Evolutionary conservation across 768 basidiomycete species (phyloP), one percentile per base, ranked within the genome.

Genomic region (Lactarius hatsudake): DNA sequence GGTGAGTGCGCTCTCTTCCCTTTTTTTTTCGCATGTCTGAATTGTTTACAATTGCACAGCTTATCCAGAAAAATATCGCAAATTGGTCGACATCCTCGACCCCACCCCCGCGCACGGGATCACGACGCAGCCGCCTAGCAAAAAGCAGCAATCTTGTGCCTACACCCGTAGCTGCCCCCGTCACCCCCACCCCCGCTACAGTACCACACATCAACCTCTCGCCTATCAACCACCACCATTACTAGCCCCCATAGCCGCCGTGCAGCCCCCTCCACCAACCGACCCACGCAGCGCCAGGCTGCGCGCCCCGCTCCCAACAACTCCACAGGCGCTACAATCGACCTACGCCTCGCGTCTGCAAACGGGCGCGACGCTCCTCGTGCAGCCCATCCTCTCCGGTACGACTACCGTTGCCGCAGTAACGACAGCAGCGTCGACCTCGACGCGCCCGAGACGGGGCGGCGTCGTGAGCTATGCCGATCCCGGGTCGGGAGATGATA

Each of bases 271-370:
- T 7, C 84, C 84, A 3, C 81, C 80, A 4, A 82, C 83, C 4
- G 85, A 84, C 43, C 65, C 66, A 8, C 64, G 58, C 28, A 64
- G 36, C n/a, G 61, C 51, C 12, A 62, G 56, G 3, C 4, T 61
- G 6, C 66, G 65, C 17, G 66, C 71, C 9, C 70, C 73, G 1
- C 78, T 94, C 36, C 83, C 88, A 0, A 83, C 88, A 0, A 76
- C 78, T 0, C 76, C 83, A 0, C 96, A 98, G 74, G 95, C 90
- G 0, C 78, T 87, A 17, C 82, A 86, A 64, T 89, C 93, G 0
- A 90, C 93, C 2, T 98, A 97, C 75, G 81, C 94, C 0, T 91
- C 95, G 7, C 85, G 96, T n/a, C 79, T 98, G 61, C 87, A 91
- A 30, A 96, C 96, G 0, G 97, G 97, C 18, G 83, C 90, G 3